Evolutionary conservation across 306 rosid genomes (phyloP).

Genomic region (Dalbergia cultrata): DNA sequence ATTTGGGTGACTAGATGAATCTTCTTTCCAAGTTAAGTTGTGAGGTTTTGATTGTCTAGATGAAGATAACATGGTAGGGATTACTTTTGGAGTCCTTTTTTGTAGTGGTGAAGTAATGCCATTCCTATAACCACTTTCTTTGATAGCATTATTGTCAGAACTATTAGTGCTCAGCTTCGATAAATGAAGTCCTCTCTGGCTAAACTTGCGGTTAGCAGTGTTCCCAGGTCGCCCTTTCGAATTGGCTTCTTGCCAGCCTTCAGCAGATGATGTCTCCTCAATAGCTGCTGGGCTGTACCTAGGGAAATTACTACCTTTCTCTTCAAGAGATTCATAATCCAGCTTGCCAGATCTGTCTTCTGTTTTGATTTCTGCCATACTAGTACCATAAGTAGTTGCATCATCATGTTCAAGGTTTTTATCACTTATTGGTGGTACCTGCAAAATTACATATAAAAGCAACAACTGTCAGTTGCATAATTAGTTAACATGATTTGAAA

Average conservation of each 20-base stretch:
- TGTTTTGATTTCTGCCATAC: slow-evolving; percentile 37
- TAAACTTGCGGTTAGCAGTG: slow-evolving; percentile 59
- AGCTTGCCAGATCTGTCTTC: slow-evolving; percentile 48
- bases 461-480: slow-evolving; percentile 30
- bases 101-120: slow-evolving; percentile 57
- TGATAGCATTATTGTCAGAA: slow-evolving; percentile 53
- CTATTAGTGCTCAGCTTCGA: slow-evolving; percentile 60
- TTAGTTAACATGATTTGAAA: slow-evolving; percentile 1
- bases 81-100: slow-evolving; percentile 53
- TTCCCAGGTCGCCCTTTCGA: slow-evolving; percentile 79
- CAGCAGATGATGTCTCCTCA: slow-evolving; percentile 76
- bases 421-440: slow-evolving; percentile 66
- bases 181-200: slow-evolving; percentile 62
- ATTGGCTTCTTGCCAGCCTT: slow-evolving; percentile 97
- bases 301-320: slow-evolving; percentile 50
- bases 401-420: slow-evolving; percentile 47
- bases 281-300: slow-evolving; percentile 49
- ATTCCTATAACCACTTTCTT: slow-evolving; percentile 57
- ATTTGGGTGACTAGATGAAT: slow-evolving; percentile 42
- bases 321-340: slow-evolving; percentile 54
- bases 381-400: slow-evolving; percentile 38
- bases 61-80: slow-evolving; percentile 50
- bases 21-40: slow-evolving; percentile 52
- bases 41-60: slow-evolving; percentile 59
- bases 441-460: slow-evolving; percentile 49